These are phyloP conservation scores for Lactifluus pinguis DNA, from an alignment of 768 basidiomycete genomes.

Conservation along the genomic window DNA sequence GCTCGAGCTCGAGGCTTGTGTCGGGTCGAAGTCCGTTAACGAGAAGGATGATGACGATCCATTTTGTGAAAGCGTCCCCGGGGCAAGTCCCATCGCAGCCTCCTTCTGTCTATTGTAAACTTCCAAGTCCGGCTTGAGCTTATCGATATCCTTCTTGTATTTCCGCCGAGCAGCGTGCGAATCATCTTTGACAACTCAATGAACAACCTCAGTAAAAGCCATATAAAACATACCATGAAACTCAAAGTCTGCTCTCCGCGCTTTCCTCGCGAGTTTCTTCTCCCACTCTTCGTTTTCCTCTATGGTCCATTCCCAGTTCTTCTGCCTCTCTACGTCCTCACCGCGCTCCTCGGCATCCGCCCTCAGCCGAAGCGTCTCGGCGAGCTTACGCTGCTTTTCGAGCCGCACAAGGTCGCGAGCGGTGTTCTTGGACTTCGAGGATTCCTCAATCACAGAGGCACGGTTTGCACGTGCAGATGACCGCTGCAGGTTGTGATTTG, in stretches of 20 bases:
- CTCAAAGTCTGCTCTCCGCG: slow-evolving; percentile 76
- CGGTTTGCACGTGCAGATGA: slow-evolving; percentile 78
- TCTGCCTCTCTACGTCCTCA: slow-evolving; percentile 84
- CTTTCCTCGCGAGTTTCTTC: slow-evolving; percentile 76
- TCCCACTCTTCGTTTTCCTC: slow-evolving; percentile 98
- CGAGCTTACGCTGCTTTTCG: slow-evolving; percentile 84
- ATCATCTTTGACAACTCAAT: slow-evolving; percentile 49
- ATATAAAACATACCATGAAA: slow-evolving; percentile 67
- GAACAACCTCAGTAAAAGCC: background rate
- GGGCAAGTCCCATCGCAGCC: slow-evolving; percentile 61
- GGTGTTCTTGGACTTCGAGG: slow-evolving; percentile 64
- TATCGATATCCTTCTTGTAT: slow-evolving; percentile 89
- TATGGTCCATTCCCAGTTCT: slow-evolving; percentile 93
- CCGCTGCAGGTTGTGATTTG: slow-evolving; percentile 36
- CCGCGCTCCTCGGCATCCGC: slow-evolving; percentile 85
- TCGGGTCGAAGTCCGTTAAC: slow-evolving; percentile 45
- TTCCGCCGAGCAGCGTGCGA: slow-evolving; percentile 79
- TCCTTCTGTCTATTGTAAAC: slow-evolving; percentile 89
- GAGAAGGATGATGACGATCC: slow-evolving; percentile 31
- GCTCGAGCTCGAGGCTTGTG: slow-evolving; percentile 32
- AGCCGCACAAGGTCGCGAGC: slow-evolving; percentile 75
- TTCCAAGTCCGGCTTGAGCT: slow-evolving; percentile 78
- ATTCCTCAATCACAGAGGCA: slow-evolving; percentile 77
- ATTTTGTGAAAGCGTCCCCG: slow-evolving; percentile 51
- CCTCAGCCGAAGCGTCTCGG: slow-evolving; percentile 76